A percentile compares a stretch with the other conserved stretches of the same genome.
Conservation (phyloP, 192 early-diverging fungal species). For the Mortierella hygrophila region DNA sequence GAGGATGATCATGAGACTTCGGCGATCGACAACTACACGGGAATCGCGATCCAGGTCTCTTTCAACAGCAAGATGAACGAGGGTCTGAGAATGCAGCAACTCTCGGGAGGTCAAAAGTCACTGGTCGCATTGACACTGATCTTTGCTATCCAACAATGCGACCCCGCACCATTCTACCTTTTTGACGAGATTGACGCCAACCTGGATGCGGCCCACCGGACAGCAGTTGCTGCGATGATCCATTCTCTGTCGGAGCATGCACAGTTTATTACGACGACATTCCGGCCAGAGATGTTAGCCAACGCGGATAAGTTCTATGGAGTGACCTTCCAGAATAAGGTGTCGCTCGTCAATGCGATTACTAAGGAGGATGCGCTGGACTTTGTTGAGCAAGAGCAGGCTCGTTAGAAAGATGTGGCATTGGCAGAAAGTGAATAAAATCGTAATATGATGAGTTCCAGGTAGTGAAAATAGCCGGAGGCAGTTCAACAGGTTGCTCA, state of each 20-base stretch:
- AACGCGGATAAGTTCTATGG: slow-evolving; percentile 97
- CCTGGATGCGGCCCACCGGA: slow-evolving; percentile 94
- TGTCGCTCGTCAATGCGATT: slow-evolving; percentile 86
- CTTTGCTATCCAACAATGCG: slow-evolving; percentile 98
- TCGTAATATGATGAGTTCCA: no score
- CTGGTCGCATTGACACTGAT: slow-evolving; percentile 97
- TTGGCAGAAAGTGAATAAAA: no score
- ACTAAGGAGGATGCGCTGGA: slow-evolving; percentile 76
- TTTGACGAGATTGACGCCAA: slow-evolving; percentile 99
- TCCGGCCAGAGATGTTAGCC: slow-evolving; percentile 94
- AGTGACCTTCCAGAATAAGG: slow-evolving; percentile 96
- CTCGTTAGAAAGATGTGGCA: slow-evolving; percentile 6
- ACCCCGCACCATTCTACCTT: slow-evolving; percentile 98
- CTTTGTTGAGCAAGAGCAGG: slow-evolving; percentile 72
- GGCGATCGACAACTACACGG: slow-evolving; percentile 88
- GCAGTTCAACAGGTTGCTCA: no score
- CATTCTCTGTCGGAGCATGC: slow-evolving; percentile 85
- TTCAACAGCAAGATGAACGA: slow-evolving; percentile 93
- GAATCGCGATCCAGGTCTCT: slow-evolving; percentile 92
- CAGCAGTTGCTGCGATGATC: slow-evolving; percentile 95
- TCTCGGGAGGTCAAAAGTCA: slow-evolving; percentile 98
- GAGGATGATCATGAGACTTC: slow-evolving; percentile 54
- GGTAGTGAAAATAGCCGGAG: no score
- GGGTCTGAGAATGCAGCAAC: slow-evolving; percentile 92
- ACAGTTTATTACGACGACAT: slow-evolving; percentile 99